Base-by-base conservation (phyloP, 495 filamentous ascomycete species). In the Penicillium roqueforti region DNA sequence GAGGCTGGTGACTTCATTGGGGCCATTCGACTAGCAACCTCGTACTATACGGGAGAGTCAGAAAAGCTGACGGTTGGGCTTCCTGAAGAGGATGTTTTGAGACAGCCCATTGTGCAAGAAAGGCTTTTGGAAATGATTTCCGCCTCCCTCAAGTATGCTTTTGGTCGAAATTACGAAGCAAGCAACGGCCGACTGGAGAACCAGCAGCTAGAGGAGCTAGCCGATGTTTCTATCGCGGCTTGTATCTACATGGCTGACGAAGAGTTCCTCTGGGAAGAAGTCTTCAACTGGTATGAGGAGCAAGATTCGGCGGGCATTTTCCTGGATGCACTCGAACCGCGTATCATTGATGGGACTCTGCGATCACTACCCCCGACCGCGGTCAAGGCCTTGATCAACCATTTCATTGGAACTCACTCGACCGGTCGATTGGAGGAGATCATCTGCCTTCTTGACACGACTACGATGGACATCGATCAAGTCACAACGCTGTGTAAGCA, bases 51-150 rank as follows among this genome's bases (percentile, higher is more conserved):
- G 11, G 95, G 93, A 19, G 83, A 88, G 63, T 81, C 88, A 23
- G 89, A 96, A 60, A 97, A 92, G 61, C 76, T 97, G 47, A 96
- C 93, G 0, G 85, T 98, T 50, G 93, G 95, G 5, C 78, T 98
- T 16, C 93, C 93, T 0, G 92, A 96, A 60, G 91, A 97, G 68
- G 77, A 90, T 43, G 62, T 56, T 2, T 58, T 87, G 37, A 80
- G 93, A 45, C 91, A 96, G 62, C 76, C 80, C 3, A 83, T 97
- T 65, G 93, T 98, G 10, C 80, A 80, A 54, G 91, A 96, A 53
- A 95, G 89, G 62, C 74, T 98, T 6, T 74, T 96, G 52, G 93
- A 96, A 61, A 96, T 98, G 78, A 91, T 97, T 67, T 84, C 87
- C 45, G 93, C 93, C 10, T 97, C 93, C 9, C 76, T 97, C 37